Conservation (phyloP, 768 basidiomycete species). For the Cantharellus anzutake region DNA sequence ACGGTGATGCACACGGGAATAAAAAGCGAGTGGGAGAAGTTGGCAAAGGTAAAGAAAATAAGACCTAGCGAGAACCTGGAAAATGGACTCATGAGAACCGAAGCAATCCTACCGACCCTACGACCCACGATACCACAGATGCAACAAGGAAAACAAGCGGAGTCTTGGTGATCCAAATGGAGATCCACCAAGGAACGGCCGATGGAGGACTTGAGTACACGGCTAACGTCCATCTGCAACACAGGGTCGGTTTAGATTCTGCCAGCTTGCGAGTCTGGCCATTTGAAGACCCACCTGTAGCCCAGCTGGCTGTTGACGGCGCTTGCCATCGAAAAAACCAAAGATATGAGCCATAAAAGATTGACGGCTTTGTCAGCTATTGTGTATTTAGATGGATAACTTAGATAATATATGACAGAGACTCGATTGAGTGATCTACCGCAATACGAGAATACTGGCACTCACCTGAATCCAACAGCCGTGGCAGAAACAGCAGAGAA, state of each 20-base stretch:
- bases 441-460: no score
- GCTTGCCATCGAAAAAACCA: constrained; percentile 5
- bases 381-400: background rate
- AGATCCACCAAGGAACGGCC: background rate
- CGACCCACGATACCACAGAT: constrained; percentile 1
- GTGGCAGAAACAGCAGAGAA: constrained; percentile 6
- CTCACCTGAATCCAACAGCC: background rate
- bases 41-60: constrained; percentile 3
- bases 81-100: no score
- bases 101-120: no score
- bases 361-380: background rate
- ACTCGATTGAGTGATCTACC: no score
- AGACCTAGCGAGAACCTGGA: constrained; percentile 6
- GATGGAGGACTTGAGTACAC: constrained; percentile 1
- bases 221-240: no score
- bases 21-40: background rate
- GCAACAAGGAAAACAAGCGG: constrained; percentile 7
- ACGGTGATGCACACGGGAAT: constrained; percentile 1
- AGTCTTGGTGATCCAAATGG: constrained; percentile 7
- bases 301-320: constrained; percentile 8
- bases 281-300: background rate
- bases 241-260: background rate
- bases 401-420: background rate
- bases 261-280: constrained; percentile 5
- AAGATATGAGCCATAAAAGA: constrained; percentile 4